These are phyloP conservation scores for Mucor irregularis DNA, from an alignment of 371 early-diverging fungal species.

Conservation along the genomic window DNA sequence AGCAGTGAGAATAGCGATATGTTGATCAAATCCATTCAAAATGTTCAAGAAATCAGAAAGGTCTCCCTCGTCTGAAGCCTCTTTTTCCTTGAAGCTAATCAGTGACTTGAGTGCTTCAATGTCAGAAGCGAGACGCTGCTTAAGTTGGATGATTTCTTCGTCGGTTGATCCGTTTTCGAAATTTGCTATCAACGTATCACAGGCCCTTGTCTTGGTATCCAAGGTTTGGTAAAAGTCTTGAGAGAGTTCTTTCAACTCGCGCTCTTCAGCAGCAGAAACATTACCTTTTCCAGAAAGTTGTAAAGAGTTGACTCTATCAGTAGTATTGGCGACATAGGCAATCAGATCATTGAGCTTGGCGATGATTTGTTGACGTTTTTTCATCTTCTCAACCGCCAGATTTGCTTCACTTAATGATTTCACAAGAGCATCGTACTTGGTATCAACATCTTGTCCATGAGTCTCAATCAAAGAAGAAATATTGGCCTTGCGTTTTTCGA, in stretches of 20 bases:
- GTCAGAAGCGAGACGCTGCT: conserved; percentile 9
- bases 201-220: conserved; percentile 20
- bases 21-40: conserved; percentile 36
- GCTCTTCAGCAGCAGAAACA: conserved; percentile 16
- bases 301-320: conserved; percentile 31
- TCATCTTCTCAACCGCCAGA: not conserved
- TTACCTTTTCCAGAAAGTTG: conserved; percentile 22
- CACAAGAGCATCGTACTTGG: not conserved
- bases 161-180: conserved; percentile 2
- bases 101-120: conserved; percentile 18
- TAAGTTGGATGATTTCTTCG: conserved; percentile 19
- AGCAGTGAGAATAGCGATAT: conserved; percentile 27
- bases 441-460: not conserved
- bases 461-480: not conserved
- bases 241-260: conserved; percentile 30
- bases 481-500: not conserved
- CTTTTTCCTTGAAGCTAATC: conserved; percentile 30
- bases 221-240: conserved; percentile 21
- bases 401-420: not conserved
- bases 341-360: conserved; percentile 32
- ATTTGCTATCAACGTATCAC: conserved; percentile 7
- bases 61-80: conserved; percentile 32
- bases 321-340: conserved; percentile 26
- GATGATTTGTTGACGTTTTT: conserved; percentile 12
- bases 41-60: conserved; percentile 31